Conservation (phyloP, 2,329 filamentous ascomycete species). For the Neonectria coccinea region DNA sequence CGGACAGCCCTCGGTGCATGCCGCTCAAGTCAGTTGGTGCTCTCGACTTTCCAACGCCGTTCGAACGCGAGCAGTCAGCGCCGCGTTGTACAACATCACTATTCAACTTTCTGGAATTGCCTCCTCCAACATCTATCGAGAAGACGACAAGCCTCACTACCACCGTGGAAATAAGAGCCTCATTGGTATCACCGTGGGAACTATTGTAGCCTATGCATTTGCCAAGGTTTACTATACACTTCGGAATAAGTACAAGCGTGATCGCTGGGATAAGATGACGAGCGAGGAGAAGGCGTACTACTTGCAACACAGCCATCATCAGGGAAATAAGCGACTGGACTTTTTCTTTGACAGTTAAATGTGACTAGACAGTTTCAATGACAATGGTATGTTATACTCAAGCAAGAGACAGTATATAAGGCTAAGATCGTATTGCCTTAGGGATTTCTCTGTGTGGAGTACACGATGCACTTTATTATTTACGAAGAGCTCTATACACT, state of each 20-base stretch:
- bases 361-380: too few relatives aligned
- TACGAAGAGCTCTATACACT: too few relatives aligned
- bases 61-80: constrained; percentile 17
- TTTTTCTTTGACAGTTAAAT: constrained; percentile 21
- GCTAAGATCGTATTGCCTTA: too few relatives aligned
- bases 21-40: constrained; percentile 25
- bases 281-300: constrained; percentile 13
- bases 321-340: constrained; percentile 25
- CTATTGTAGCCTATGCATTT: constrained; percentile 14
- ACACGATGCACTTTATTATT: too few relatives aligned
- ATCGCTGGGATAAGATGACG: constrained; percentile 18
- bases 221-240: constrained; percentile 23
- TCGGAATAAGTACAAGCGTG: constrained; percentile 19
- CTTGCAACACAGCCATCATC: constrained; percentile 1
- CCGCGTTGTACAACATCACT: constrained; percentile 25
- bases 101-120: constrained; percentile 23
- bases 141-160: constrained; percentile 26
- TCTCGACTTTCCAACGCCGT: constrained; percentile 20
- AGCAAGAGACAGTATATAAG: too few relatives aligned
- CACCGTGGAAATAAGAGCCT: constrained; percentile 26
- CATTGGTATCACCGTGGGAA: constrained; percentile 9
- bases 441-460: too few relatives aligned
- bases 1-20: constrained; percentile 22
- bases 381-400: too few relatives aligned
- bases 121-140: constrained; percentile 24